A percentile compares a stretch with the other conserved stretches of the same genome.
Conservation (phyloP, 352 stramenopile species). For the Achlya hypogyna region DNA sequence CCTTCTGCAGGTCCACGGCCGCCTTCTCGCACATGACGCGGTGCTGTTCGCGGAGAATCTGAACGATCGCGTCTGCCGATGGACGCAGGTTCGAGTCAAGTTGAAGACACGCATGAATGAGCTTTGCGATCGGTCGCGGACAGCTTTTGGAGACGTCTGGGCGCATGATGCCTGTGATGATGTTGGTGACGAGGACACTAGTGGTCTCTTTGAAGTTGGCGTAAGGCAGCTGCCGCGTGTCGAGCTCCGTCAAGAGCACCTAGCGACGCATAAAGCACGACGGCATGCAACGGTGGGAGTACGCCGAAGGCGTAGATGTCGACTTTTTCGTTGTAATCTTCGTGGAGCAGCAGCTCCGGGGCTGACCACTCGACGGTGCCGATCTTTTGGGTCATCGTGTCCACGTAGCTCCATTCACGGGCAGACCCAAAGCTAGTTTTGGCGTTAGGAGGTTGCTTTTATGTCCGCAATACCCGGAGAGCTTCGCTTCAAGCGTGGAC, state of each 20-base stretch:
- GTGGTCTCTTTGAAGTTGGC: slow-evolving; percentile 5
- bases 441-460: too few relatives aligned
- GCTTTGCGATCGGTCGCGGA: slow-evolving; percentile 6
- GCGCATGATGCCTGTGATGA: slow-evolving; percentile 18
- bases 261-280: not conserved
- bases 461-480: slow-evolving; percentile 26
- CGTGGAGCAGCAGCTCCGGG: slow-evolving; percentile 25
- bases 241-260: slow-evolving; percentile 14
- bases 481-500: slow-evolving; percentile 61
- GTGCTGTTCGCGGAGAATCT: slow-evolving; percentile 6
- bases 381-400: slow-evolving; percentile 20
- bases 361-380: slow-evolving; percentile 20
- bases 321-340: slow-evolving; percentile 27
- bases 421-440: slow-evolving; percentile 14
- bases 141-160: not conserved
- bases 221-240: slow-evolving; percentile 15
- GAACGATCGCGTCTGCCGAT: slow-evolving; percentile 12
- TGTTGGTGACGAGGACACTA: slow-evolving; percentile 18
- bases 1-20: not conserved
- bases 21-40: slow-evolving; percentile 12
- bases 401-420: slow-evolving; percentile 18
- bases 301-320: slow-evolving; percentile 31
- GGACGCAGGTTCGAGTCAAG: slow-evolving; percentile 17
- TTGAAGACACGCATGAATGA: slow-evolving; percentile 16
- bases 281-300: not conserved